These are phyloP conservation scores for Amphibolis antarctica DNA, from an alignment of 106 monocot genomes.

Conservation along the genomic window DNA sequence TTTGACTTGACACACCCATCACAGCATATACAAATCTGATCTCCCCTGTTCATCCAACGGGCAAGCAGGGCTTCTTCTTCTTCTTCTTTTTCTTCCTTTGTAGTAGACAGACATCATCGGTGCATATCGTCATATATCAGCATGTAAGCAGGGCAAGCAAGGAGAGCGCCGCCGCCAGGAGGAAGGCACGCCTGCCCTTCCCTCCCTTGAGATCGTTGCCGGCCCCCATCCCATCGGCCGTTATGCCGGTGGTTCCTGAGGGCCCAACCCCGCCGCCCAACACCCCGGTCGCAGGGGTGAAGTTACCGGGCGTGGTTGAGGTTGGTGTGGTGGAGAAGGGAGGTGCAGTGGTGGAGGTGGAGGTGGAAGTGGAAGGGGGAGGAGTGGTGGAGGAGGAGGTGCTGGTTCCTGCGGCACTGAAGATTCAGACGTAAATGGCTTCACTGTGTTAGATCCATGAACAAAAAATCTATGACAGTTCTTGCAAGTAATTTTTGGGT, in stretches of 20 bases:
- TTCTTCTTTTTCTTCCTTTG: no score
- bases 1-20: no score
- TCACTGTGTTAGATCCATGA: neutral
- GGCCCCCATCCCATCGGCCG: neutral
- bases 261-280: constrained; percentile 3
- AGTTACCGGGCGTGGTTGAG: neutral
- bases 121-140: no score
- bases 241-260: neutral
- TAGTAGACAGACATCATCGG: no score
- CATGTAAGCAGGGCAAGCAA: no score
- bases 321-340: neutral
- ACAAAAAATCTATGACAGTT: neutral
- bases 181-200: neutral
- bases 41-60: no score
- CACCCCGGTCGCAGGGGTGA: constrained; percentile 3
- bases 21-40: no score
- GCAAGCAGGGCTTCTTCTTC: no score
- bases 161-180: neutral
- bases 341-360: neutral
- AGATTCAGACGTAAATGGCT: no score
- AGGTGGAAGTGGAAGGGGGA: neutral
- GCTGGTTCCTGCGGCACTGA: constrained; percentile 11
- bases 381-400: neutral
- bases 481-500: no score
- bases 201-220: neutral